These are phyloP conservation scores for Neofusicoccum laricinum DNA, from an alignment of 2,329 filamentous ascomycete genomes.

Conservation along the genomic window DNA sequence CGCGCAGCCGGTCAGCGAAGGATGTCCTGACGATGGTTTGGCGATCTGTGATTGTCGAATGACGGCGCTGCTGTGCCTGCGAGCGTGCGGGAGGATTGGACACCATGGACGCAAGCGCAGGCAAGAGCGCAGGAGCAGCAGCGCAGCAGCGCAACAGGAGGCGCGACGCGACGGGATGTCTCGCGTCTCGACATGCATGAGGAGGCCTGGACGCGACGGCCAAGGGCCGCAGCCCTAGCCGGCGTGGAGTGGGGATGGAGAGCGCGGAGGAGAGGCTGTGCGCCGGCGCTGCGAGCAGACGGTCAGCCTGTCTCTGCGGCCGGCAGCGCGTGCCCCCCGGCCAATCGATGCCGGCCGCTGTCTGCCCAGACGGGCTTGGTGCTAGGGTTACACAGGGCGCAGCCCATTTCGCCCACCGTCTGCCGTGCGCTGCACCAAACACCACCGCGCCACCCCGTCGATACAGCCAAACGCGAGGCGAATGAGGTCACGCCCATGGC, in stretches of 20 bases:
- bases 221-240: slow-evolving; percentile 6
- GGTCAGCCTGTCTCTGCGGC: background rate
- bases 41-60: slow-evolving; percentile 5
- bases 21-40: background rate
- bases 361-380: no score
- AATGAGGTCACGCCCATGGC: background rate
- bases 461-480: background rate
- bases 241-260: background rate
- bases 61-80: slow-evolving; percentile 8
- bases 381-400: no score
- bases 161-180: background rate
- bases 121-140: background rate
- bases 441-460: slow-evolving; percentile 1
- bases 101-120: background rate
- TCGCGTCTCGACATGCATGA: slow-evolving; percentile 1
- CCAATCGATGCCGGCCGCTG: background rate
- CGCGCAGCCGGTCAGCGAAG: slow-evolving; percentile 1
- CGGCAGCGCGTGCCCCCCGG: background rate
- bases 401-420: background rate
- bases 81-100: background rate
- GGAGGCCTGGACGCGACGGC: slow-evolving; percentile 7
- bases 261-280: slow-evolving; percentile 7
- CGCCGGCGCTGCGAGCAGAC: background rate
- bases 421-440: background rate
- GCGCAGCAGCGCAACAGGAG: background rate